phyloP scores from a whole-genome alignment of 2,329 filamentous ascomycete genomes.

The Sporothrix curviconia region DNA sequence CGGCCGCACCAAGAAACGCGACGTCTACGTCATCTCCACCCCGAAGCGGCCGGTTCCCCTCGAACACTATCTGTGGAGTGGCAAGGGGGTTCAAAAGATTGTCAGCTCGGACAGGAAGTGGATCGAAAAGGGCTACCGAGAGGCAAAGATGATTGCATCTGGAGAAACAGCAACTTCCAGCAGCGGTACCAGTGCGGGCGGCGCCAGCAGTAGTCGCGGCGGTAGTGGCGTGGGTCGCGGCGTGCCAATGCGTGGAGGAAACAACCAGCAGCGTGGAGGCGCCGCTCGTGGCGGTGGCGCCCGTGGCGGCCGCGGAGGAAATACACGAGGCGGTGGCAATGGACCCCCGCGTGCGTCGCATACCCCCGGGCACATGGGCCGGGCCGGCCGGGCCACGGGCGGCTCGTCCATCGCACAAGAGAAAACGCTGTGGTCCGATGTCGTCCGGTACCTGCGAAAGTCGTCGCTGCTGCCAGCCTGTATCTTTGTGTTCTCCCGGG shows the following conservation, averaged over 20 bases:
- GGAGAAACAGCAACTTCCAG: constrained; percentile 39
- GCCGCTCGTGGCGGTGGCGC: too few species aligned
- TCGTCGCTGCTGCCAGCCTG: constrained; percentile 82
- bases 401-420: constrained; percentile 88
- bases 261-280: constrained; percentile 36
- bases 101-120: constrained; percentile 91
- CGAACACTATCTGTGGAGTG: constrained; percentile 94
- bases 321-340: constrained; percentile 42
- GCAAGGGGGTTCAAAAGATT: constrained; percentile 88
- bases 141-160: constrained; percentile 36
- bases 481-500: constrained; percentile 98
- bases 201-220: constrained; percentile 22
- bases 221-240: constrained; percentile 41
- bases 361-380: constrained; percentile 76
- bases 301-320: constrained; percentile 48
- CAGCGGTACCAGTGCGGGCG: constrained; percentile 6
- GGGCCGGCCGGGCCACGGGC: constrained; percentile 76
- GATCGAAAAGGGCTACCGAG: constrained; percentile 88
- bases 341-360: constrained; percentile 55
- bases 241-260: constrained; percentile 7
- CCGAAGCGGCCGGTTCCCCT: constrained; percentile 90
- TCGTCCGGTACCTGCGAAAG: constrained; percentile 86
- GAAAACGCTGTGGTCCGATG: constrained; percentile 91
- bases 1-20: constrained; percentile 93
- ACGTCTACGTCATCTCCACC: constrained; percentile 98